Percentiles rank a stretch among this genome's conserved stretches.
Conservation (phyloP, 1,284 basidiomycete species). For the Stygiomarasmius scandens region DNA sequence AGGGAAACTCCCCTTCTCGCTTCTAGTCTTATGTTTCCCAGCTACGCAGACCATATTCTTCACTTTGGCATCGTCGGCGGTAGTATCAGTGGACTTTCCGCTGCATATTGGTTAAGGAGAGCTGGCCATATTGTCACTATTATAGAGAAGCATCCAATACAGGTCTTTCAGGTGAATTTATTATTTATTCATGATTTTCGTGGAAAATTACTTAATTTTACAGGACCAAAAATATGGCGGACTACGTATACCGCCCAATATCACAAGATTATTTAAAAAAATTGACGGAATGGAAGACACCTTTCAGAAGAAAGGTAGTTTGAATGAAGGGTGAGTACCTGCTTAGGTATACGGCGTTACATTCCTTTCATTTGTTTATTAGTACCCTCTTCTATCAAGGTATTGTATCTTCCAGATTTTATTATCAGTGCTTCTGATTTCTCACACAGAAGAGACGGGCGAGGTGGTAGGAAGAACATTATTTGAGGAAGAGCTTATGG, state of each 20-base stretch:
- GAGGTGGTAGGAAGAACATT: constrained; percentile 9
- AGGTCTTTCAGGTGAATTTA: background rate
- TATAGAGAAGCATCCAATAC: constrained; percentile 8
- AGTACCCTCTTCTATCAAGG: too few relatives aligned
- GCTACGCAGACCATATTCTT: background rate
- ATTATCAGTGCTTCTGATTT: background rate
- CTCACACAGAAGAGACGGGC: background rate
- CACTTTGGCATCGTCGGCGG: constrained; percentile 17
- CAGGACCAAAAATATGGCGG: constrained; percentile 5
- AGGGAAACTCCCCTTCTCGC: too few relatives aligned
- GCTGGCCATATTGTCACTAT: constrained; percentile 11
- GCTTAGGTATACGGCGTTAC: background rate
- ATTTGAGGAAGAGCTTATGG: constrained; percentile 10
- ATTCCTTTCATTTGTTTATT: too few relatives aligned
- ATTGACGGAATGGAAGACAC: constrained; percentile 3
- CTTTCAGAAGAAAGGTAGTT: constrained; percentile 3
- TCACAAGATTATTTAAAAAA: constrained; percentile 9
- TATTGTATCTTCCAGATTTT: background rate
- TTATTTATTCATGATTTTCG: background rate
- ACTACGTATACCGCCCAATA: constrained; percentile 13
- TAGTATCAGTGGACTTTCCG: constrained; percentile 17
- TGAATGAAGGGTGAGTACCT: constrained; percentile 6
- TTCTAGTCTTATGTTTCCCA: too few relatives aligned
- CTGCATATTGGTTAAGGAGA: constrained; percentile 13
- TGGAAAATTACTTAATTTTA: background rate